These are phyloP conservation scores for Globisporangium nodosum DNA, from an alignment of 352 stramenopile genomes.

Conservation along the genomic window DNA sequence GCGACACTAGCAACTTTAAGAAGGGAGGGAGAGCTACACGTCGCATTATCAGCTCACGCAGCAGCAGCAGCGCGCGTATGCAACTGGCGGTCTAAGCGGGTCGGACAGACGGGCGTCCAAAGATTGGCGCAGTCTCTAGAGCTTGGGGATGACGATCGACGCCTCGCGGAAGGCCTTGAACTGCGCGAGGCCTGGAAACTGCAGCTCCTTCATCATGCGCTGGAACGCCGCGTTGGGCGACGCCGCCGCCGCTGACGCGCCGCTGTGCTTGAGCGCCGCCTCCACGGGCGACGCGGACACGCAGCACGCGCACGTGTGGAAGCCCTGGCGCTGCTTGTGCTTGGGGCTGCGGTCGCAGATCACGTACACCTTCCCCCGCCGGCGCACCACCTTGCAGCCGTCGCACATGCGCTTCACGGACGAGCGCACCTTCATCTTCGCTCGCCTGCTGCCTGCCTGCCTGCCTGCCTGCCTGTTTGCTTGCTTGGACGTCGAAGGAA, in stretches of 20 bases:
- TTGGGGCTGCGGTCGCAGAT: constrained; percentile 89
- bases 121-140: constrained; percentile 14
- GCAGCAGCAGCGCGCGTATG: too few relatives aligned
- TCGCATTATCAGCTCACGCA: background rate
- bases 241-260: constrained; percentile 21
- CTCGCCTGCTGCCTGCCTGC: constrained; percentile 8
- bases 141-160: constrained; percentile 63
- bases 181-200: constrained; percentile 83
- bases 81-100: background rate
- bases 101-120: constrained; percentile 2
- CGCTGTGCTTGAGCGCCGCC: constrained; percentile 13
- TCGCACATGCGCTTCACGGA: constrained; percentile 91
- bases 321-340: constrained; percentile 93
- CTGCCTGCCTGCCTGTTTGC: constrained; percentile 11
- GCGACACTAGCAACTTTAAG: background rate
- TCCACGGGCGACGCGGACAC: constrained; percentile 18
- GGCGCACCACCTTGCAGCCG: constrained; percentile 87
- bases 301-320: constrained; percentile 66
- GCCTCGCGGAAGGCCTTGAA: constrained; percentile 82
- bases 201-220: constrained; percentile 90
- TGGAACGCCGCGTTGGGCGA: constrained; percentile 92
- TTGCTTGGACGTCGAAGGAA: background rate
- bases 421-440: constrained; percentile 88
- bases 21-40: background rate
- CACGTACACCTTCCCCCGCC: constrained; percentile 84